Evolutionary conservation across 257 asterid species (phyloP), one percentile per base, ranked within the genome.

Genomic region (Paraleonurus japonicus): DNA sequence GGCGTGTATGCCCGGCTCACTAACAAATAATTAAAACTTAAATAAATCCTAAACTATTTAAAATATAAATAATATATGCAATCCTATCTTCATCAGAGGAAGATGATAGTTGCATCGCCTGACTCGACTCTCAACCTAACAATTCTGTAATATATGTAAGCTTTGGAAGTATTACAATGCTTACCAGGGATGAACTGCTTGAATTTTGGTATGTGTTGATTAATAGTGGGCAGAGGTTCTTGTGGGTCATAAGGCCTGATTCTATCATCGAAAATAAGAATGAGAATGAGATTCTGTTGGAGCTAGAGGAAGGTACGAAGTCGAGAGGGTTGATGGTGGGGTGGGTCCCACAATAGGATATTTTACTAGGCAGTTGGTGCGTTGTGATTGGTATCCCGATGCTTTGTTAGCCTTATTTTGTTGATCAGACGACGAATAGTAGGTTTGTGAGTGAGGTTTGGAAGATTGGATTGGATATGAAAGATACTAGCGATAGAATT

Each of bases 401-500:
- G 81, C 55, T 80, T 4, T 80, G 84, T 13, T 76, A 81, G 84
- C 57, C 84, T 61, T 80, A 76, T 33, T 37, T 76, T 24, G 89
- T 82, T 0, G 90, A 87, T 19, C 89, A 87, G 20, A 75, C 28
- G 47, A 81, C 63, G 0, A 87, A 79, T 16, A 85, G 94, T 71
- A 78, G 90, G 79, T 74, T 80, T 8, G 86, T 87, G 19, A 83
- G 85, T 51, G 85, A 87, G 51, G 67, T 83, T 5, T 87, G 94
- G 94, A 79, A 69, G 78, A 77, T 81, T 11, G 89, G 94, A 39
- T 35, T 87, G 73, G 94, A 87, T 62, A 87, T 87, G 68, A 87
- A 87, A 35, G 94, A 85, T 51, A 76, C 72, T 0, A 85, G 86
- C 32, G 86, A 83, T 51, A 75, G 87, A 54, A 48, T 17, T 3